These are phyloP conservation scores for Platanus orientalis DNA, from an alignment of 164 flowering plant genomes.

Conservation along the genomic window DNA sequence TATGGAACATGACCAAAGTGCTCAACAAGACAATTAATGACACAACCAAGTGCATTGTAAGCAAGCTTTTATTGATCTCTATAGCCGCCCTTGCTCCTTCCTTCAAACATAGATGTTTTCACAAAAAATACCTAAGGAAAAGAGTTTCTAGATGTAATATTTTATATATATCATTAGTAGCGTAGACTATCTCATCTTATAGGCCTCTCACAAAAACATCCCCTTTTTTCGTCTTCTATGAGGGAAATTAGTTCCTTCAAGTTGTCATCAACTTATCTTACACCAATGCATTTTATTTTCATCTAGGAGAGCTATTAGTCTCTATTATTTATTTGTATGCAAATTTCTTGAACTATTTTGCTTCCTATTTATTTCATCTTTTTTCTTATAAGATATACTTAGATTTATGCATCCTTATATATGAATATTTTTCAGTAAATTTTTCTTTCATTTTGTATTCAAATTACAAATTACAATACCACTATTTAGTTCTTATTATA, in stretches of 20 bases:
- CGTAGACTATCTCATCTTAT: constrained; percentile 76
- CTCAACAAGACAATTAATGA: constrained; percentile 77
- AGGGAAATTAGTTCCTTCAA: constrained; percentile 76
- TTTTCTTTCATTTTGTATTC: too few species aligned
- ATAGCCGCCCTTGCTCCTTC: constrained; percentile 91
- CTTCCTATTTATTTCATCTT: too few species aligned
- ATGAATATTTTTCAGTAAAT: too few species aligned
- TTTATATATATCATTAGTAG: constrained; percentile 78
- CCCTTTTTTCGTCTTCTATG: constrained; percentile 89
- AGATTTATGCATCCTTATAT: too few species aligned
- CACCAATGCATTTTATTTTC: too few species aligned
- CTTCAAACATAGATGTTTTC: constrained; percentile 26
- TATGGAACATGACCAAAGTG: constrained; percentile 86
- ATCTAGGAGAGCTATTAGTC: too few species aligned
- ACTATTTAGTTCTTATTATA: too few species aligned
- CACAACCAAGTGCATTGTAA: constrained; percentile 88
- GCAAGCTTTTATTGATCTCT: constrained; percentile 86
- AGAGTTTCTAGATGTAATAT: too few species aligned
- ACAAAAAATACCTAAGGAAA: background rate
- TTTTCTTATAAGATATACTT: too few species aligned
- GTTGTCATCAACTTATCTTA: constrained; percentile 79
- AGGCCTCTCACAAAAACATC: constrained; percentile 87
- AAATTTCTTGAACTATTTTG: too few species aligned
- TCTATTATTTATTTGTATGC: too few species aligned
- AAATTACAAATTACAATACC: too few species aligned